A percentile compares a stretch with the other conserved stretches of the same genome.
These are phyloP conservation scores for Agaricales sp. DNA, from an alignment of 1,284 basidiomycete genomes.

Conservation along the genomic window DNA sequence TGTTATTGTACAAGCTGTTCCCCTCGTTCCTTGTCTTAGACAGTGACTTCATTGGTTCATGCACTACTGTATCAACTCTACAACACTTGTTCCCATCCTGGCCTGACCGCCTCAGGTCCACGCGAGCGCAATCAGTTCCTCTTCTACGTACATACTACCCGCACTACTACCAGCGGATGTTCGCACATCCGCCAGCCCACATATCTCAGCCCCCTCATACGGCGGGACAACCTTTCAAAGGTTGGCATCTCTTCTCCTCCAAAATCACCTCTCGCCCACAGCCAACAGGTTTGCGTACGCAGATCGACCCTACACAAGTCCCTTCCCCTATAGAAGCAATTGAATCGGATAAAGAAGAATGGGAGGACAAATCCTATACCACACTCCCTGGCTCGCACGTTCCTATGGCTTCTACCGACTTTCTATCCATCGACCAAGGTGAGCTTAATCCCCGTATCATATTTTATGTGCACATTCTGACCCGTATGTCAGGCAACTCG, in stretches of 20 bases:
- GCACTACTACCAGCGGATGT: neutral
- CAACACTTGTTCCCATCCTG: too few relatives aligned
- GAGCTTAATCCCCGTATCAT: constrained; percentile 12
- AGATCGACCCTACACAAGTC: constrained; percentile 86
- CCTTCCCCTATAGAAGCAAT: constrained; percentile 85
- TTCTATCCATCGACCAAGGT: constrained; percentile 90
- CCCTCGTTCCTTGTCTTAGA: too few relatives aligned
- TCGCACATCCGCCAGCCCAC: constrained; percentile 5
- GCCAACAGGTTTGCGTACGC: constrained; percentile 57
- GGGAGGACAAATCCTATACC: constrained; percentile 70
- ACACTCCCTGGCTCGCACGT: constrained; percentile 70
- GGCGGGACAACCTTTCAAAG: neutral
- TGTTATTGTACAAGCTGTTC: too few relatives aligned
- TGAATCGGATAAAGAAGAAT: constrained; percentile 77
- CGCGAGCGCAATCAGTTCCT: neutral
- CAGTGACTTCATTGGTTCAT: too few relatives aligned
- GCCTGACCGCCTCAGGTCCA: too few relatives aligned
- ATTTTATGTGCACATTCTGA: neutral
- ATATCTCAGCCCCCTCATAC: constrained; percentile 2
- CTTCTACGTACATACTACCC: neutral
- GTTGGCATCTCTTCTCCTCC: neutral
- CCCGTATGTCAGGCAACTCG: constrained; percentile 44
- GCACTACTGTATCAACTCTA: neutral
- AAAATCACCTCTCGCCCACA: neutral
- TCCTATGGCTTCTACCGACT: constrained; percentile 85